Base-by-base conservation (phyloP, 371 early-diverging fungal species). In the Nematocida ausubeli region DNA sequence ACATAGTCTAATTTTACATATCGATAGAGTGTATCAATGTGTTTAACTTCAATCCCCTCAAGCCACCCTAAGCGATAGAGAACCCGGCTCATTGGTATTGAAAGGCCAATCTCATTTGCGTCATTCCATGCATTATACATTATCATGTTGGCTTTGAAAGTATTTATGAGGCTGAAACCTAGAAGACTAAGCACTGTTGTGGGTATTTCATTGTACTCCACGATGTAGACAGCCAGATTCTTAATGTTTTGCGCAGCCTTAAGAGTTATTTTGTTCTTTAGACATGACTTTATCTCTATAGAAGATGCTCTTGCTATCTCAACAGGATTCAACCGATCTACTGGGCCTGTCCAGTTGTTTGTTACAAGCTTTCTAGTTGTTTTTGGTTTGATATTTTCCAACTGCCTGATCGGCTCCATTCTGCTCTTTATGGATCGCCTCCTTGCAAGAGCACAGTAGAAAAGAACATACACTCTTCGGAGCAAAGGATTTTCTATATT, bases 61-160 rank as follows among this genome's bases (percentile, higher is more conserved):
- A 72, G 32, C 73, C 73, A 72, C 1, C 65, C 65, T 19, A 72
- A 44, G 9, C 73, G 5, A 50, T 14, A 35, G 28, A 72, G 12
- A 16, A 50, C 65, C 3, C 42, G n/a, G 0, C 14, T 9, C n/a
- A 49, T 28, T 4, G n/a, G 16, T 5, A 3, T 49, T 5, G 30
- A 14, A 7, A 64, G 30, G 0, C 7, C 35, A 32, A 72, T 64
- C 16, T 49, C 73, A 24, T 16, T 50, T 0, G 26, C 16, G n/a
- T 30, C 14, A 9, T 37, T 63, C 73, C 73, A 72, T 19, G 65
- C 73, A 50, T 72, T 22, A 24, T 63, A 16, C 64, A 64, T 64
- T 5, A 72, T 37, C 7, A 37, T 22, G 34, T 24, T 28, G 3
- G 62, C 73, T 14, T 14, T 37, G 4, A 16, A 16, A 0, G 6